A percentile compares a stretch with the other conserved stretches of the same genome.
Evolutionary conservation across 2,329 filamentous ascomycete species (phyloP).

Genomic region (Aspergillus unguis): DNA sequence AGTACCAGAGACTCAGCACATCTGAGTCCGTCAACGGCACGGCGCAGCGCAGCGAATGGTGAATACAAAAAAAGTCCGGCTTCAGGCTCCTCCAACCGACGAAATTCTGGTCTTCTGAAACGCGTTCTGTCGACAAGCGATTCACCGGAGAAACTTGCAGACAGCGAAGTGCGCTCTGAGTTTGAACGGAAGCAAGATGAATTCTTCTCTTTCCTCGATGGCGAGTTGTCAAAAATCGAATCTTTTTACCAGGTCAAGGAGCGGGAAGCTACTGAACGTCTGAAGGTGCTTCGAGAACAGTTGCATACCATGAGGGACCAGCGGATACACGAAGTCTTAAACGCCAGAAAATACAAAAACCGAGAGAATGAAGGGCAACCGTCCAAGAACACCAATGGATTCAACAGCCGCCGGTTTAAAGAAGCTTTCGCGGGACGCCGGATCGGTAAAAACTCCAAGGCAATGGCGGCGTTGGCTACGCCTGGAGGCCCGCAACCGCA

Average conservation of each 20-base stretch:
- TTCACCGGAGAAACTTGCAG: slow-evolving; percentile 46
- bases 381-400: slow-evolving; percentile 22
- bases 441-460: slow-evolving; percentile 56
- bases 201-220: slow-evolving; percentile 81
- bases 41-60: slow-evolving; percentile 3
- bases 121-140: slow-evolving; percentile 40
- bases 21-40: slow-evolving; percentile 11
- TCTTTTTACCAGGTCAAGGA: slow-evolving; percentile 86
- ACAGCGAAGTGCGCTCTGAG: slow-evolving; percentile 56
- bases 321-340: slow-evolving; percentile 25
- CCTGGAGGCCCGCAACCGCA: slow-evolving; percentile 34
- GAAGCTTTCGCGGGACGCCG: slow-evolving; percentile 45
- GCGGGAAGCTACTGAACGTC: slow-evolving; percentile 70
- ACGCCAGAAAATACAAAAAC: slow-evolving; percentile 26
- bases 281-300: slow-evolving; percentile 72
- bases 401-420: slow-evolving; percentile 33
- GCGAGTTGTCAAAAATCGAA: slow-evolving; percentile 87
- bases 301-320: slow-evolving; percentile 90
- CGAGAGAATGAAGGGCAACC: slow-evolving; percentile 22
- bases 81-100: slow-evolving; percentile 23
- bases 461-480: slow-evolving; percentile 44
- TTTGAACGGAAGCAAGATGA: slow-evolving; percentile 73
- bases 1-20: slow-evolving; percentile 1
- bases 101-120: slow-evolving; percentile 32
- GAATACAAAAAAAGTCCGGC: slow-evolving; percentile 23